These are phyloP conservation scores for Aureobasidium zeae DNA, from an alignment of 2,329 filamentous ascomycete species.

Conservation along the genomic window DNA sequence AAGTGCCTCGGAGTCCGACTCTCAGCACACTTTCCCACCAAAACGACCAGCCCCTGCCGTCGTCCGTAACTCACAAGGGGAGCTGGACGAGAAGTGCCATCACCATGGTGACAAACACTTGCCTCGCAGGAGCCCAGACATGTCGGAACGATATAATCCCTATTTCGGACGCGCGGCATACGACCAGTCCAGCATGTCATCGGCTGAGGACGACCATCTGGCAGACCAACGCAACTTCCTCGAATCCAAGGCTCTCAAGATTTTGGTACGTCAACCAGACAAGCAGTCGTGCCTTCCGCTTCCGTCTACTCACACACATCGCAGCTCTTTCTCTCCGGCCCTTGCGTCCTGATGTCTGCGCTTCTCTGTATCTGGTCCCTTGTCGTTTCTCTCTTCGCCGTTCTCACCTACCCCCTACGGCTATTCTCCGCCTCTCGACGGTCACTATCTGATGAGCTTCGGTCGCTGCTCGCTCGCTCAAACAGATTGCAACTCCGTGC, in stretches of 20 bases:
- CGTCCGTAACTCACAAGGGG: not conserved
- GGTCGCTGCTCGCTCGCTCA: conserved; percentile 44
- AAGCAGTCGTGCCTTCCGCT: not conserved
- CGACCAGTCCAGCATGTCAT: conserved; percentile 16
- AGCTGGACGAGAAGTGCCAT: not conserved
- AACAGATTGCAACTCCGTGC: conserved; percentile 43
- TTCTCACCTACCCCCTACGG: conserved; percentile 45
- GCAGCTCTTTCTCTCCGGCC: conserved; percentile 44
- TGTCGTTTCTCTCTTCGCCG: conserved; percentile 41
- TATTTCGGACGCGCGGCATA: not conserved
- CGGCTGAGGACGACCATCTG: conserved; percentile 26
- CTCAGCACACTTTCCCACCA: conserved; percentile 5
- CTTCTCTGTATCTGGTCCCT: conserved; percentile 47
- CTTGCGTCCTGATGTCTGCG: conserved; percentile 47
- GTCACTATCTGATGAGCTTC: conserved; percentile 45
- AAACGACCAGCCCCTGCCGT: conserved; percentile 1
- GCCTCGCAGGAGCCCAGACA: conserved; percentile 3
- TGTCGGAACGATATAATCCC: conserved; percentile 8
- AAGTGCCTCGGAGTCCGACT: conserved; percentile 8
- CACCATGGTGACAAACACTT: not conserved
- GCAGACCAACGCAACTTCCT: conserved; percentile 32
- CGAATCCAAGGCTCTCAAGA: conserved; percentile 36
- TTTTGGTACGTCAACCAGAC: conserved; percentile 29
- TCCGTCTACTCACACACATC: conserved; percentile 15
- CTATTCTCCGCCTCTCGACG: conserved; percentile 35